Conservation (phyloP, 805 yeast species). For the Saccharomycopsis microspora region DNA sequence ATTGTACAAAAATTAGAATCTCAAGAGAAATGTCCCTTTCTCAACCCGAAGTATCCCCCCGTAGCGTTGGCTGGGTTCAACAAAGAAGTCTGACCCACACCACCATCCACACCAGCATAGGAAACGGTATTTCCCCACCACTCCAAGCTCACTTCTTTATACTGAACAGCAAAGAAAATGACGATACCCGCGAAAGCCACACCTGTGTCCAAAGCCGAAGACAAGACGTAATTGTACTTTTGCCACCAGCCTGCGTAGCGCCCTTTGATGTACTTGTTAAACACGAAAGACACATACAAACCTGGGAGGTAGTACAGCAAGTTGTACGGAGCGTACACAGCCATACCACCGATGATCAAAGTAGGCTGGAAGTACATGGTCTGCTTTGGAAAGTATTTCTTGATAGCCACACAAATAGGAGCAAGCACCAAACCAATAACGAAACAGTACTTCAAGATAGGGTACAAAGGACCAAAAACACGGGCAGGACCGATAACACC, state of each 20-base stretch:
- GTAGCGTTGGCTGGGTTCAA: slow-evolving; percentile 20
- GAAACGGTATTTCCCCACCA: slow-evolving; percentile 60
- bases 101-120: slow-evolving; percentile 28
- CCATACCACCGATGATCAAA: slow-evolving; percentile 38
- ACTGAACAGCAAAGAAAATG: slow-evolving; percentile 38
- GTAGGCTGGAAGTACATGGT: slow-evolving; percentile 36
- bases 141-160: slow-evolving; percentile 28
- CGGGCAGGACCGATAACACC: slow-evolving; percentile 48
- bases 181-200: slow-evolving; percentile 48
- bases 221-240: slow-evolving; percentile 37
- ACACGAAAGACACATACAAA: slow-evolving; percentile 24
- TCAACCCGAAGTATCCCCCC: slow-evolving; percentile 28
- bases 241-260: slow-evolving; percentile 45
- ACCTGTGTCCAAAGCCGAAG: slow-evolving; percentile 51
- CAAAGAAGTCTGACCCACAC: slow-evolving; percentile 19
- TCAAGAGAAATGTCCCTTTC: slow-evolving; percentile 6
- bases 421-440: slow-evolving; percentile 37
- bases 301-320: slow-evolving; percentile 26
- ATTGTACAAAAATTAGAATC: neutral
- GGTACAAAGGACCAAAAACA: slow-evolving; percentile 47
- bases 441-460: slow-evolving; percentile 53
- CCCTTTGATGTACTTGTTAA: slow-evolving; percentile 39
- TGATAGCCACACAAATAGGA: slow-evolving; percentile 22
- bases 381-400: slow-evolving; percentile 20
- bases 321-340: slow-evolving; percentile 42